Evolutionary conservation across 371 early-diverging fungal genomes (phyloP).

Genomic region (Mucor velutinosus): DNA sequence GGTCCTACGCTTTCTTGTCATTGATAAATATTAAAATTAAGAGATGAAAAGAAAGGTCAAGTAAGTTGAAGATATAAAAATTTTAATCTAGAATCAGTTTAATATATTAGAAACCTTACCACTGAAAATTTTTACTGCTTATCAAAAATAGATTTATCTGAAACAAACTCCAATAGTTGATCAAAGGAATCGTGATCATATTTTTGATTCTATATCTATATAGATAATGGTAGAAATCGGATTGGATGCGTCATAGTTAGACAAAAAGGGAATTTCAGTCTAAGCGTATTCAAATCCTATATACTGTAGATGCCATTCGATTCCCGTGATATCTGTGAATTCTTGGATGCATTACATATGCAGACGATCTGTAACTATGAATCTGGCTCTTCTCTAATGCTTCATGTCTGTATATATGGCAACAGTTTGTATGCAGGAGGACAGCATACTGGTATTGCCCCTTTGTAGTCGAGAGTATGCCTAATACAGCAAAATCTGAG

Average conservation of each 20-base stretch:
- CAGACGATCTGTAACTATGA: too few species aligned
- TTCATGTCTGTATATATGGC: too few species aligned
- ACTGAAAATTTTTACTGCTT: conserved; percentile 7
- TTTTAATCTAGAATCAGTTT: not conserved
- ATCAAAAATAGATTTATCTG: not conserved
- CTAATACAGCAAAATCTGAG: too few species aligned
- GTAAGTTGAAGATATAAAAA: not conserved
- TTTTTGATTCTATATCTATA: not conserved
- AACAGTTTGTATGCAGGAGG: too few species aligned
- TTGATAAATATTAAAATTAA: not conserved
- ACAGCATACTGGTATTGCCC: too few species aligned
- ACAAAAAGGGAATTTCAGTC: too few species aligned
- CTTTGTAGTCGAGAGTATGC: too few species aligned
- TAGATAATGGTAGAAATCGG: not conserved
- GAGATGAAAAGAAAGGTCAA: not conserved
- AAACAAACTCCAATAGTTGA: not conserved
- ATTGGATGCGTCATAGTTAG: not conserved
- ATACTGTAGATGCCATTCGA: too few species aligned
- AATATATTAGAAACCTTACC: conserved; percentile 1
- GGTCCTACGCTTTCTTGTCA: conserved; percentile 16
- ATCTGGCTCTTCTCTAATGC: too few species aligned
- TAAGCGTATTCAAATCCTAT: too few species aligned
- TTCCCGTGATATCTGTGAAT: too few species aligned
- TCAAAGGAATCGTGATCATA: not conserved
- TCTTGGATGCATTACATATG: too few species aligned